Conservation (phyloP, 106 monocot genomes). For the Phalaenopsis equestris region DNA sequence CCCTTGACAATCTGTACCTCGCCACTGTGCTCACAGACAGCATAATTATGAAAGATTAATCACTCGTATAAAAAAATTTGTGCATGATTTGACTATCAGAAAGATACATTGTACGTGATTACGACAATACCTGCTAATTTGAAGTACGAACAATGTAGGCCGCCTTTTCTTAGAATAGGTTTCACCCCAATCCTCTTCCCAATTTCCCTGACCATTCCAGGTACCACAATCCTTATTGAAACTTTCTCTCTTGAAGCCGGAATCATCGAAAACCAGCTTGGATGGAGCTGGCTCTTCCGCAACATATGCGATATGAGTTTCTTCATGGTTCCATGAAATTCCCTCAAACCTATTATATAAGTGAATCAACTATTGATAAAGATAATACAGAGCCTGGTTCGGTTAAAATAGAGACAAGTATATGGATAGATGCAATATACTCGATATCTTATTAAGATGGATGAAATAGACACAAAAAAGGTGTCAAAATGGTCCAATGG, state of each 20-base stretch:
- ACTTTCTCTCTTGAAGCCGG: constrained; percentile 60
- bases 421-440: not conserved
- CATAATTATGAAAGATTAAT: not conserved
- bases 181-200: constrained; percentile 98
- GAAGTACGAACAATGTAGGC: constrained; percentile 69
- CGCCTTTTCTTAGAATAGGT: constrained; percentile 79
- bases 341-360: constrained; percentile 82
- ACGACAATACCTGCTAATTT: constrained; percentile 43
- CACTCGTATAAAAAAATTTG: not conserved
- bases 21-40: constrained; percentile 45
- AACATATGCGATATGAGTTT: constrained; percentile 78
- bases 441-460: not conserved
- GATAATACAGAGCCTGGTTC: not conserved
- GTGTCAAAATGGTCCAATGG: too few species aligned
- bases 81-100: not conserved
- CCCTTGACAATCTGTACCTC: constrained; percentile 64
- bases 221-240: constrained; percentile 58
- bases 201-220: constrained; percentile 95
- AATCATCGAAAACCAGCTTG: constrained; percentile 62
- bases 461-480: not conserved
- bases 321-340: constrained; percentile 86
- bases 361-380: not conserved
- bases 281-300: constrained; percentile 69
- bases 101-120: constrained; percentile 1
- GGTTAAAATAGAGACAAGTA: not conserved